Percentiles rank a stretch among this genome's conserved stretches.
Conservation (phyloP, 768 basidiomycete species). For the Candolleomyces aberdarensis region DNA sequence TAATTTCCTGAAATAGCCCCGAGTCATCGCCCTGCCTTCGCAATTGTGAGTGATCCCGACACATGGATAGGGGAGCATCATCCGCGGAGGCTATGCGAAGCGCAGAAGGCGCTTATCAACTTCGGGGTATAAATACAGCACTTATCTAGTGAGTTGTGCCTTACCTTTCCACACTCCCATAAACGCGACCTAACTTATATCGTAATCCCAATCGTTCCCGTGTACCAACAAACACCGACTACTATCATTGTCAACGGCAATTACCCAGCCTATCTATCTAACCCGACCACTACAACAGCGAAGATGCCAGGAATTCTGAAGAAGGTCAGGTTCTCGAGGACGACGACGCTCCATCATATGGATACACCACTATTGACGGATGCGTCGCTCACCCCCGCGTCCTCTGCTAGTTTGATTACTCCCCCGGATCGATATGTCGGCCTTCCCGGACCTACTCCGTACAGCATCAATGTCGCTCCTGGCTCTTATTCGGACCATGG, state of each 20-base stretch:
- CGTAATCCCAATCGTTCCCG: no score
- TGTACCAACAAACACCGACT: no score
- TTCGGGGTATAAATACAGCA: no score
- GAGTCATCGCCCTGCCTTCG: no score
- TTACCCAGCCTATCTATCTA: neutral
- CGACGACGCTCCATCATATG: neutral
- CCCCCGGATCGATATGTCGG: neutral
- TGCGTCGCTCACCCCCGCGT: neutral
- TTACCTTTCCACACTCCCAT: no score
- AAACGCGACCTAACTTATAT: no score
- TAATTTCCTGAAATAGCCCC: no score
- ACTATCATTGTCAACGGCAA: neutral
- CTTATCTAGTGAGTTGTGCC: no score
- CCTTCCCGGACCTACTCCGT: constrained; percentile 7
- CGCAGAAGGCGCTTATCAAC: no score
- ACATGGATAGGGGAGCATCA: no score
- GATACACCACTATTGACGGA: neutral
- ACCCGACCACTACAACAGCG: neutral
- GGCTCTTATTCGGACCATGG: neutral
- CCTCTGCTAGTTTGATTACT: constrained; percentile 2
- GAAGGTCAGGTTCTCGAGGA: constrained; percentile 9
- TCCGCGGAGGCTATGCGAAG: no score
- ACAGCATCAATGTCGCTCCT: neutral
- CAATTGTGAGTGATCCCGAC: no score
- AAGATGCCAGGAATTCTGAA: neutral